These are phyloP conservation scores for Calocybe gangraenosa DNA, from an alignment of 768 basidiomycete genomes.

Conservation along the genomic window DNA sequence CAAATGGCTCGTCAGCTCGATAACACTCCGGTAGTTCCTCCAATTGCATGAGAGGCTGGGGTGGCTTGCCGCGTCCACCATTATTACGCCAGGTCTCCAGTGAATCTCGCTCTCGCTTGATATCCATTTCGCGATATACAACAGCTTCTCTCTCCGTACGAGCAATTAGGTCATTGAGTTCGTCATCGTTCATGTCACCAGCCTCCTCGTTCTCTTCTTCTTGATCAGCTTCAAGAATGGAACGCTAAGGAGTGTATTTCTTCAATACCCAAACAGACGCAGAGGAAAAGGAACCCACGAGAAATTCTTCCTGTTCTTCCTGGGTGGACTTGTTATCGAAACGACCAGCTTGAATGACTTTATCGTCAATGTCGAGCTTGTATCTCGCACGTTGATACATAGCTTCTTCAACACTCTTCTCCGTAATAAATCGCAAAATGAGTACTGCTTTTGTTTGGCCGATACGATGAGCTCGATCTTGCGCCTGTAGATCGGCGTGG, in stretches of 20 bases:
- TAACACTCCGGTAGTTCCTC: conserved; percentile 94
- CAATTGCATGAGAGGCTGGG: conserved; percentile 71
- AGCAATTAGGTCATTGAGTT: conserved; percentile 89
- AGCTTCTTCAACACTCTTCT: conserved; percentile 97
- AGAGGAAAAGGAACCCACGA: conserved; percentile 48
- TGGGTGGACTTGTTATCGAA: conserved; percentile 99
- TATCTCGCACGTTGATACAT: conserved; percentile 93
- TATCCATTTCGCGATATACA: conserved; percentile 81
- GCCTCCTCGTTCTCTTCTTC: conserved; percentile 88
- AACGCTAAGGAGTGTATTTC: conserved; percentile 49
- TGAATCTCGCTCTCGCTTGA: conserved; percentile 67
- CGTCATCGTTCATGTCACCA: conserved; percentile 91
- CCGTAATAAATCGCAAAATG: conserved; percentile 94
- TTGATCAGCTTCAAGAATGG: conserved; percentile 85
- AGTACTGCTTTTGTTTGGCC: conserved; percentile 98
- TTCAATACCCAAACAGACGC: background rate
- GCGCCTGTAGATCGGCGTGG: conserved; percentile 97
- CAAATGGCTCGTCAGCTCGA: conserved; percentile 78
- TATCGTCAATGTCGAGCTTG: conserved; percentile 98
- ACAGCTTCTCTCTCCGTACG: conserved; percentile 75
- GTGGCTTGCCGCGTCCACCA: conserved; percentile 77
- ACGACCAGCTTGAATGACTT: conserved; percentile 98
- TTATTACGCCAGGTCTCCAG: conserved; percentile 63
- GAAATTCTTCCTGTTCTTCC: conserved; percentile 94
- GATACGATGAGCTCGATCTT: conserved; percentile 99